Percentiles rank a stretch among this genome's conserved stretches.
phyloP scores from a whole-genome alignment of 2,329 filamentous ascomycete genomes.

The Neonectria ditissima region DNA sequence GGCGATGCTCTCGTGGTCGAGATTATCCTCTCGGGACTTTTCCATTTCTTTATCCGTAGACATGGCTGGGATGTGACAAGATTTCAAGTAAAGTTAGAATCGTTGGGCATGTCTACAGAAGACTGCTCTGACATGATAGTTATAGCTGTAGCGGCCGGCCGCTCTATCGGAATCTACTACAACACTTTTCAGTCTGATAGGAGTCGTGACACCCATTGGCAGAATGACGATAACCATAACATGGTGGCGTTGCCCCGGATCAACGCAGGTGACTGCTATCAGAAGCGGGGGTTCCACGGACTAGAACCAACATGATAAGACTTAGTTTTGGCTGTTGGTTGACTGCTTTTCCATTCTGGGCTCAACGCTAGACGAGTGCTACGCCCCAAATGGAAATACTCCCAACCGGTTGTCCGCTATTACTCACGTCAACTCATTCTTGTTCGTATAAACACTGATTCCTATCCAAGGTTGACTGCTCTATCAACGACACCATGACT shows the following conservation, averaged over 20 bases:
- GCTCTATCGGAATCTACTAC: too few species aligned
- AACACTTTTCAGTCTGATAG: background rate
- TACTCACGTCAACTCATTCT: too few species aligned
- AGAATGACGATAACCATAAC: background rate
- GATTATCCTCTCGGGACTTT: slow-evolving; percentile 1
- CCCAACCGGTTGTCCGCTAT: background rate
- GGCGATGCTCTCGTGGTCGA: slow-evolving; percentile 18
- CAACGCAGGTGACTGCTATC: background rate
- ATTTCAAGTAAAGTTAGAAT: too few species aligned
- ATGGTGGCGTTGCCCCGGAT: slow-evolving; percentile 8
- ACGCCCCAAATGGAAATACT: slow-evolving; percentile 6
- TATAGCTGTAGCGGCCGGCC: too few species aligned
- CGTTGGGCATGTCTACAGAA: too few species aligned
- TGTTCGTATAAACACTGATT: too few species aligned
- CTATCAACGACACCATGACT: background rate
- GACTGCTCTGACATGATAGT: too few species aligned
- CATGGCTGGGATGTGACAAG: slow-evolving; percentile 1
- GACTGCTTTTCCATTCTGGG: background rate
- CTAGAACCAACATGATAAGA: too few species aligned
- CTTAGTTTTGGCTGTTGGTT: background rate
- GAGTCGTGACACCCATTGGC: background rate
- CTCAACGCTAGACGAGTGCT: background rate
- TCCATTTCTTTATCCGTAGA: slow-evolving; percentile 11
- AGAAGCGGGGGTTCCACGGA: background rate
- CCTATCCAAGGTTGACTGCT: background rate